Percentiles rank a stretch among this genome's conserved stretches.
phyloP scores from a whole-genome alignment of 129 eudicot species.

The Arctium minus region DNA sequence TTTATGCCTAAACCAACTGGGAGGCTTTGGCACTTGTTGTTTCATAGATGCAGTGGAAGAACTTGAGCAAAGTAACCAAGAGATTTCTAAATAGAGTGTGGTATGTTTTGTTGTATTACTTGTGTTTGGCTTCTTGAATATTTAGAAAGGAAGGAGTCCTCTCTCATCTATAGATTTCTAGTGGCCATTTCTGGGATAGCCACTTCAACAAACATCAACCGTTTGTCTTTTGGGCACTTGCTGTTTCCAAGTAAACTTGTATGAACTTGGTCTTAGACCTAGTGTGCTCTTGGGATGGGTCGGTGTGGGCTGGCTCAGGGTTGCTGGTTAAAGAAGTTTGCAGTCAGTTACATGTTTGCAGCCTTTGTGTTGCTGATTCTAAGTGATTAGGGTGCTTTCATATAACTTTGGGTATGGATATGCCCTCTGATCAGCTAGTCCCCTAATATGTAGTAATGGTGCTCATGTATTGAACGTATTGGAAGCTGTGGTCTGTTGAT shows the following conservation, averaged over 20 bases:
- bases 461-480: not conserved
- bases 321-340: not conserved
- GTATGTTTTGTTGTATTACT: no score
- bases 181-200: not conserved
- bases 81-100: not conserved
- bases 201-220: not conserved
- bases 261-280: not conserved
- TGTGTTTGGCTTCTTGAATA: no score
- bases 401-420: no score
- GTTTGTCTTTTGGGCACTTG: not conserved
- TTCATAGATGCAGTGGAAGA: not conserved
- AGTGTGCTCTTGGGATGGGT: no score
- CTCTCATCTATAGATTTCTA: not conserved
- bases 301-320: not conserved
- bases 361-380: not conserved
- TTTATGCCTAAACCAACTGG: not conserved
- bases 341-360: not conserved
- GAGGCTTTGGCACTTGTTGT: not conserved
- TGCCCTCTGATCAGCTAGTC: no score
- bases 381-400: not conserved
- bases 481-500: not conserved
- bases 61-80: not conserved
- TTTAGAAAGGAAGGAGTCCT: no score
- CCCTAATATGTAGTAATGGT: not conserved
- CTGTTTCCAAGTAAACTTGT: not conserved